Evolutionary conservation across 2,329 filamentous ascomycete genomes (phyloP), one percentile per base, ranked within the genome.

Genomic region (Fonsecaea pedrosoi): DNA sequence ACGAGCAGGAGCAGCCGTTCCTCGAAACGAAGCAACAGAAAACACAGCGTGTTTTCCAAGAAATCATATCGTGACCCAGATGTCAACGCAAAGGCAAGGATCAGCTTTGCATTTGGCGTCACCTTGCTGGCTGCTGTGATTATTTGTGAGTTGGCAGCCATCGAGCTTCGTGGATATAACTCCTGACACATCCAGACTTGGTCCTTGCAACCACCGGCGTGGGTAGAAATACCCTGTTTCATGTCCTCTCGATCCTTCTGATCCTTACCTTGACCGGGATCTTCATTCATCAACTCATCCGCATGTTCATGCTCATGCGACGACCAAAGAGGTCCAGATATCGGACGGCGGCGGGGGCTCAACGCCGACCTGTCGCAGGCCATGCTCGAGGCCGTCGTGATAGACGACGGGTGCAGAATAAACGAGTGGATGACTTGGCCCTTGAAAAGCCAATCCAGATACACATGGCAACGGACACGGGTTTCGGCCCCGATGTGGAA

Each of bases 211-310:
- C 93, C 54, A 89, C 89, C 2, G 83, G 87, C 68, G 86, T 85
- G 48, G 83, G 87, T 67, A 81, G 86, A 59, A 86, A 86, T 50
- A 87, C 87, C 76, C 90, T 92, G 77, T 89, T 96, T 74, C 91
- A 92, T 73, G 87, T 96, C 66, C 82, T 96, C 61, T 84, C 96
- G 67, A 89, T 96, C 64, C 84, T 97, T 61, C 83, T 94, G 70
- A 89, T 96, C 65, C 80, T 96, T 60, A 82, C 89, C 60, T 85
- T 89, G 38, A 89, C 90, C 1, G 87, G 94, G 71, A 88, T 96
- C 79, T 95, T 96, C 82, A 90, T 88, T 74, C 92, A 96, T 78
- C 87, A 89, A 50, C 80, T 95, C 15, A 86, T 95, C 65, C 88
- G 91, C 18, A 83, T 96, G 3, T 89, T 87, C 77, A 85, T 96